Conservation (phyloP, 176 grass and related monocot species). For the Tillandsia fasciculata region DNA sequence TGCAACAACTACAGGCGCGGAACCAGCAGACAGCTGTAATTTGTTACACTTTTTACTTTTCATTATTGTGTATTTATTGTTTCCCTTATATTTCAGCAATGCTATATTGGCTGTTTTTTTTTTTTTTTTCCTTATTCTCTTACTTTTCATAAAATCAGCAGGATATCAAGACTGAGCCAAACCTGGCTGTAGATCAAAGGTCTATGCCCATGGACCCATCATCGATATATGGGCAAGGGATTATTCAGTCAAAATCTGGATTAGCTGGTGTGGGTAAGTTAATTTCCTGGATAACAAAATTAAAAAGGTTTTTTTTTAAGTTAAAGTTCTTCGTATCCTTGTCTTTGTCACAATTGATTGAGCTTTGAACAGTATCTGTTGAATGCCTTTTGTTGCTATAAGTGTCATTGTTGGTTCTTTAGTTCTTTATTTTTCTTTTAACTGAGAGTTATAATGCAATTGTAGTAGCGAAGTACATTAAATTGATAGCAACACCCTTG, state of each 20-base stretch:
- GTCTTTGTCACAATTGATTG: background rate
- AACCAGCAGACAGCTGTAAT: constrained; percentile 74
- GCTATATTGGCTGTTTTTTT: constrained; percentile 1
- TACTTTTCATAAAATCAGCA: constrained; percentile 28
- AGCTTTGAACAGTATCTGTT: no score
- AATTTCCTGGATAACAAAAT: constrained; percentile 4
- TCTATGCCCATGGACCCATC: constrained; percentile 90
- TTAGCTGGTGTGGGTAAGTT: constrained; percentile 58
- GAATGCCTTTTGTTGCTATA: no score
- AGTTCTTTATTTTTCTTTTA: no score
- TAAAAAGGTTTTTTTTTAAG: background rate
- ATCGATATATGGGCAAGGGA: constrained; percentile 74
- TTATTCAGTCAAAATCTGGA: constrained; percentile 89
- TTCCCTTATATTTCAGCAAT: background rate
- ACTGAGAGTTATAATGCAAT: no score
- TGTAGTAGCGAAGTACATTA: no score
- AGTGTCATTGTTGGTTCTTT: no score
- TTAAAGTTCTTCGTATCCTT: background rate
- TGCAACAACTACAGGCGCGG: constrained; percentile 88
- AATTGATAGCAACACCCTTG: no score
- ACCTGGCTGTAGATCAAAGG: constrained; percentile 71
- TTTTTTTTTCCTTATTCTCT: constrained; percentile 3
- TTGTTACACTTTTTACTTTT: constrained; percentile 19
- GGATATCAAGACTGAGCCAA: constrained; percentile 85
- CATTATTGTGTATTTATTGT: constrained; percentile 5